Evolutionary conservation across 306 rosid genomes (phyloP).

Genomic region (Phaseolus lunatus): DNA sequence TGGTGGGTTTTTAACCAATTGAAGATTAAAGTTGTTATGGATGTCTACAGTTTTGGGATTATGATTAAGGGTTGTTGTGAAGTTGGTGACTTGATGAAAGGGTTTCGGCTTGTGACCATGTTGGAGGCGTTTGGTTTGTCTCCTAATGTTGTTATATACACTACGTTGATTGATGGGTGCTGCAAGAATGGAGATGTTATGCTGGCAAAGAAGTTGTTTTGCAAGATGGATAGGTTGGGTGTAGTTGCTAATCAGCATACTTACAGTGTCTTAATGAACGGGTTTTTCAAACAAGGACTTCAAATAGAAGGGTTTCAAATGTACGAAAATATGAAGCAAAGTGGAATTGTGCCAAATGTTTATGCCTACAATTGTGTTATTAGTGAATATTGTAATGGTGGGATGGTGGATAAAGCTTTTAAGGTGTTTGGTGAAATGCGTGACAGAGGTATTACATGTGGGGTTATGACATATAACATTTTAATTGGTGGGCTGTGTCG

Average conservation of each 20-base stretch:
- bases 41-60: constrained; percentile 75
- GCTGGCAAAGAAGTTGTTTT: constrained; percentile 66
- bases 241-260: constrained; percentile 71
- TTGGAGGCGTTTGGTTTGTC: constrained; percentile 54
- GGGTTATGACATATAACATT: constrained; percentile 65
- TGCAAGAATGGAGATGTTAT: constrained; percentile 74
- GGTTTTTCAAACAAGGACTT: constrained; percentile 73
- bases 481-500: constrained; percentile 68
- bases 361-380: constrained; percentile 69
- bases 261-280: constrained; percentile 70
- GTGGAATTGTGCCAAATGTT: constrained; percentile 59
- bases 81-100: constrained; percentile 61
- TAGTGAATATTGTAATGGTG: constrained; percentile 58
- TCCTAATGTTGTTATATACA: constrained; percentile 71
- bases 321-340: constrained; percentile 64
- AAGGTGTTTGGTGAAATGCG: constrained; percentile 75
- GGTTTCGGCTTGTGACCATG: constrained; percentile 65
- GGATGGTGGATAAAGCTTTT: constrained; percentile 56
- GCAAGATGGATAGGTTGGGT: constrained; percentile 62
- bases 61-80: constrained; percentile 77
- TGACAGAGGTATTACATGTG: constrained; percentile 59
- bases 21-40: constrained; percentile 50
- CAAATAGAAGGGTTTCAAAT: constrained; percentile 74
- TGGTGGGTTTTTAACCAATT: constrained; percentile 63
- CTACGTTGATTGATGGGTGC: constrained; percentile 80